Conservation (phyloP, 2,329 filamentous ascomycete genomes). For the Cryphonectria nitschkei region DNA sequence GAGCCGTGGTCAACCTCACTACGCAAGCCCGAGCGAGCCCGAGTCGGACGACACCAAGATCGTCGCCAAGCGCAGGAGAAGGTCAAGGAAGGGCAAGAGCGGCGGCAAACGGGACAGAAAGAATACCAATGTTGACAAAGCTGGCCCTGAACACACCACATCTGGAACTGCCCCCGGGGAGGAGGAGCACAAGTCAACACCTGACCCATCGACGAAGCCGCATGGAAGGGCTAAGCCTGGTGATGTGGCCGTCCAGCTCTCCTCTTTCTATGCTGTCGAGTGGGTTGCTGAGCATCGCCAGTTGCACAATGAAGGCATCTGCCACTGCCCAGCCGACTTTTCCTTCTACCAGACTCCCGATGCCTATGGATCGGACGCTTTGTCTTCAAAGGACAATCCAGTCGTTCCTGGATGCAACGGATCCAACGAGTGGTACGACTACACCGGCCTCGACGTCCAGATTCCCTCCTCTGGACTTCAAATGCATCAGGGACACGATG, state of each 20-base stretch:
- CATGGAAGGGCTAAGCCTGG: constrained; percentile 28
- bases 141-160: neutral
- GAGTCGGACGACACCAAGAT: neutral
- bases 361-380: constrained; percentile 13
- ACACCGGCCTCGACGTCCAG: neutral
- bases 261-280: constrained; percentile 45
- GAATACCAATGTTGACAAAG: neutral
- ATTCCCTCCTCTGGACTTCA: neutral
- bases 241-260: constrained; percentile 38
- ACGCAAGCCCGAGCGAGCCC: neutral
- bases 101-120: neutral
- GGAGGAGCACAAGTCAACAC: neutral
- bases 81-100: neutral
- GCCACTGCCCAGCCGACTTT: constrained; percentile 41
- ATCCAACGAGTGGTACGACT: neutral
- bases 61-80: neutral
- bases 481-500: neutral
- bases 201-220: constrained; percentile 6
- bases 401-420: neutral
- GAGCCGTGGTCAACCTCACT: constrained; percentile 11
- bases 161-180: too few relatives aligned
- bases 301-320: constrained; percentile 41
- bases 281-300: constrained; percentile 45
- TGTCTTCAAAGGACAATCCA: neutral
- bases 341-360: constrained; percentile 35